Evolutionary conservation across 140 eudicot species (phyloP), one percentile per base, ranked within the genome.

Genomic region (Ambrosia hybrid): DNA sequence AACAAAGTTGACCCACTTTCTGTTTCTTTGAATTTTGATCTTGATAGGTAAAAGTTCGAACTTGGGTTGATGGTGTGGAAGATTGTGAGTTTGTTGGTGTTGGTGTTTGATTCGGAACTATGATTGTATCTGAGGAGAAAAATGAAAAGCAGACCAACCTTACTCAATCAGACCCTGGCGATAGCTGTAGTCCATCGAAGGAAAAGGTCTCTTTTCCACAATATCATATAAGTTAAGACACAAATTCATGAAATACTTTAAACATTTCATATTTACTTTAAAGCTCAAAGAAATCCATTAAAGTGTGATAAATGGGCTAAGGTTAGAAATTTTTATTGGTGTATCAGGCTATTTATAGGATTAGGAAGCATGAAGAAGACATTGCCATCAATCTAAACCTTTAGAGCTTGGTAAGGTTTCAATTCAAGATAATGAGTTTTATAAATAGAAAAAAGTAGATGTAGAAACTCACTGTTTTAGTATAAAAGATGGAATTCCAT

Each of bases 91-190:
- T 82, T 78, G 96, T 88, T 51, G 97, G 97, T 9, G 91, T 88
- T 67, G 97, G 97, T 76, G 97, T 96, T 52, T 82, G 96, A 84
- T 91, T 91, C 80, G 97, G 96, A 68, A 74, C 90, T 6, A 77
- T 84, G 36, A 86, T 91, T 17, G 93, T 84, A 34, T 84, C 97
- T 10, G 84, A 91, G 85, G 96, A 91, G 86, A 91, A 88, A 77
- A 84, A 81, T 83, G 97, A 96, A 14, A 81, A 88, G 74, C 86
- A 65, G 65, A 80, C 85, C 52, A 85, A 45, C 56, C 83, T 88
- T 68, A 65, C 89, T 37, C 92, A 81, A 64, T 79, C 96, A 4
- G 81, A 88, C 73, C 97, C 97, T 52, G 87, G 91, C 45, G 97
- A 91, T 86, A 80, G 96, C 79, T 91, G 97, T 68, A 79, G 79